Conservation (phyloP, 371 early-diverging fungal species). For the Mucor circinelloides region DNA sequence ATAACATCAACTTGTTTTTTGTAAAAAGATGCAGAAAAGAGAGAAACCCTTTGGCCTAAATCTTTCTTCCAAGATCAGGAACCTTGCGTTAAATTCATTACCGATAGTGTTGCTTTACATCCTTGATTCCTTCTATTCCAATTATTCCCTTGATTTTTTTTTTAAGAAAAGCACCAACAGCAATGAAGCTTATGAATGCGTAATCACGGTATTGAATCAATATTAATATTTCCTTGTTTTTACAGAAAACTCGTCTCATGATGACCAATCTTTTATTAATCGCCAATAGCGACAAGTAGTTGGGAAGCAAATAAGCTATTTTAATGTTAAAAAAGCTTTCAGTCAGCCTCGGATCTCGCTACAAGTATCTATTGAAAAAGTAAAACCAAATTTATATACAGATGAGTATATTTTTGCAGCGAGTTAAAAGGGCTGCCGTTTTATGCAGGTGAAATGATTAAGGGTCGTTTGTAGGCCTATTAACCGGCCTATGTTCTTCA, state of each 20-base stretch:
- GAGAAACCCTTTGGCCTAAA: too few species aligned
- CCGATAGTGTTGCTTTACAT: neutral
- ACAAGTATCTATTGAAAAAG: neutral
- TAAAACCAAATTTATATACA: neutral
- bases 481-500: neutral
- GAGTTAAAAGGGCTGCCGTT: neutral
- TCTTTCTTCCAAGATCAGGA: neutral
- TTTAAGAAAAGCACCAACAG: neutral
- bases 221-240: neutral
- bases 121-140: neutral
- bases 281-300: neutral
- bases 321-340: neutral
- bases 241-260: neutral
- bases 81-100: neutral
- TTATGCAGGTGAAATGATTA: neutral
- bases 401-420: too few species aligned
- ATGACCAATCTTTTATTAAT: neutral
- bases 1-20: too few species aligned
- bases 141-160: neutral
- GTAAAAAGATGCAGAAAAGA: too few species aligned
- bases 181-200: neutral
- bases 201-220: neutral
- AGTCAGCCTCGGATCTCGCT: neutral
- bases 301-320: neutral
- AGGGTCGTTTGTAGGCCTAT: neutral